A percentile compares a stretch with the other conserved stretches of the same genome.
phyloP scores from a whole-genome alignment of 805 yeast species.

The Saturnispora silvae region DNA sequence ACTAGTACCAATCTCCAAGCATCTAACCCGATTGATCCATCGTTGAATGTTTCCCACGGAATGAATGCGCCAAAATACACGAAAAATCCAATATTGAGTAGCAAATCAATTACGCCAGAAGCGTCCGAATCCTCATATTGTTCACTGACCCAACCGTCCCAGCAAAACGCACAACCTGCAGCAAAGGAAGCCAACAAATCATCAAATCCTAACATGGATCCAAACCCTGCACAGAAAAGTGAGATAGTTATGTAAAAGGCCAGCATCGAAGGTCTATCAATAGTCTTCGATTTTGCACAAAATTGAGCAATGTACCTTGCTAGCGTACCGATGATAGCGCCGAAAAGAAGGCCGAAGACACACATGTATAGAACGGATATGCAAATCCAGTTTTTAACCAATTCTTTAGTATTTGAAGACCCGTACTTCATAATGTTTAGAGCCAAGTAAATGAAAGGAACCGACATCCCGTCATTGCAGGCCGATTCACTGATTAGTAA shows the following conservation, averaged over 20 bases:
- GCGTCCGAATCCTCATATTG: constrained; percentile 48
- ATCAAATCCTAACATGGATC: constrained; percentile 60
- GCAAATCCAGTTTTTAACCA: constrained; percentile 51
- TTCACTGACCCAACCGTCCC: constrained; percentile 56
- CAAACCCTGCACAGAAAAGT: constrained; percentile 44
- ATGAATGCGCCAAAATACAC: constrained; percentile 58
- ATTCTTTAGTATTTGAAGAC: constrained; percentile 35
- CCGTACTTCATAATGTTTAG: constrained; percentile 40
- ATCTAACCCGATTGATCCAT: constrained; percentile 32
- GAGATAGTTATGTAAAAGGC: constrained; percentile 41
- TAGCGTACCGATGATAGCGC: constrained; percentile 40
- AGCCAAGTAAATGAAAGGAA: constrained; percentile 56
- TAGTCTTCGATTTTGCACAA: constrained; percentile 38
- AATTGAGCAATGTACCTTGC: constrained; percentile 38
- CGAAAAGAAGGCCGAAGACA: constrained; percentile 41
- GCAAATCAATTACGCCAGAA: constrained; percentile 50
- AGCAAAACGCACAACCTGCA: constrained; percentile 59
- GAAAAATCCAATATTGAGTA: constrained; percentile 53
- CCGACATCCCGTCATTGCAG: constrained; percentile 62
- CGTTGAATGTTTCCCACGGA: constrained; percentile 55
- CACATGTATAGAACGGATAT: constrained; percentile 53
- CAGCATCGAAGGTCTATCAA: constrained; percentile 50
- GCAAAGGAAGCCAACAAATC: constrained; percentile 61
- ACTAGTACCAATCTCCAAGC: constrained; percentile 41
- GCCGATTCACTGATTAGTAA: constrained; percentile 63